Evolutionary conservation across 495 filamentous ascomycete species (phyloP).

Genomic region (Lasiosphaeria hispida): DNA sequence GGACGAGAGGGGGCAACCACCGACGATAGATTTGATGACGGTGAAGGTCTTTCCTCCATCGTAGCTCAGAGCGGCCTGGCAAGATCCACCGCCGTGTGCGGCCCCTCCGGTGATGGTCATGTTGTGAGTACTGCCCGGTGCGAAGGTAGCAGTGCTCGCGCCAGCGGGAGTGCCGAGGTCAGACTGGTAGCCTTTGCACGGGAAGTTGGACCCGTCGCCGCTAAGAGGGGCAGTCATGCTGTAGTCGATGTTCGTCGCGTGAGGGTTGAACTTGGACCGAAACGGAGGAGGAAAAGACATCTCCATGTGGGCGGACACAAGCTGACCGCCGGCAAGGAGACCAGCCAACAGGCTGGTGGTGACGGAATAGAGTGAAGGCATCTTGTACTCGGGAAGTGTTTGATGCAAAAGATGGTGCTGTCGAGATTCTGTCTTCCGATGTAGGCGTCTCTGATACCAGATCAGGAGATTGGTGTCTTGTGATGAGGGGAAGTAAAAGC

Average conservation of each 20-base stretch:
- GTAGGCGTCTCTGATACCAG: background rate
- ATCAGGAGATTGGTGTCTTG: too few relatives aligned
- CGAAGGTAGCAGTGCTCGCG: conserved; percentile 47
- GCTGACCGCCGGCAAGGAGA: conserved; percentile 33
- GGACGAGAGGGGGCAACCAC: conserved; percentile 53
- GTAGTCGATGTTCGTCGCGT: conserved; percentile 49
- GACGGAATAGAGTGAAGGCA: conserved; percentile 34
- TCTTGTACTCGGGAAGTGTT: conserved; percentile 21
- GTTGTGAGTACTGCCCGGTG: conserved; percentile 55
- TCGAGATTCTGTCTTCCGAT: background rate
- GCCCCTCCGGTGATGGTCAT: conserved; percentile 59
- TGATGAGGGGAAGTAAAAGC: too few relatives aligned
- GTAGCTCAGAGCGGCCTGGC: conserved; percentile 62
- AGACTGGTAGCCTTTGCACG: conserved; percentile 68
- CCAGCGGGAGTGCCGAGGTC: conserved; percentile 48
- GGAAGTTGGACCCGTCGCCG: conserved; percentile 50
- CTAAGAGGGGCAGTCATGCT: conserved; percentile 58
- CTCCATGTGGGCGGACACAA: conserved; percentile 57
- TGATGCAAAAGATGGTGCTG: background rate
- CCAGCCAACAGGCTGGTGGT: conserved; percentile 25
- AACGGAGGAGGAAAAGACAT: conserved; percentile 58
- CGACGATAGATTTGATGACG: conserved; percentile 65
- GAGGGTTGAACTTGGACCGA: conserved; percentile 51
- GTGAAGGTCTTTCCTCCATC: conserved; percentile 60
- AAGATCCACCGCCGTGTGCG: conserved; percentile 61